phyloP scores from a whole-genome alignment of 176 grass and related monocot species.

The Miscanthus lutarioriparius region DNA sequence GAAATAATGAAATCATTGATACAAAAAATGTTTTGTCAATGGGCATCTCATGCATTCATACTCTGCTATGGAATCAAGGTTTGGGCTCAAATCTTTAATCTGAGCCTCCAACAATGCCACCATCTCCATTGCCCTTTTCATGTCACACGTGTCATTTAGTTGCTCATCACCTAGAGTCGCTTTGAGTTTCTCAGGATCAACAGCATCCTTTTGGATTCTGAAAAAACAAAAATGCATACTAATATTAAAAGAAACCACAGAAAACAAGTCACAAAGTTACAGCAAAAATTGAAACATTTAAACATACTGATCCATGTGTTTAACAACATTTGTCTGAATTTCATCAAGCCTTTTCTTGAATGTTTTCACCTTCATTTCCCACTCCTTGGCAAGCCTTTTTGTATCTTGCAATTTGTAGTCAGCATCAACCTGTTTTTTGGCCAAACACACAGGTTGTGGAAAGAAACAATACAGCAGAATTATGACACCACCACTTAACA shows the following conservation, averaged over 20 bases:
- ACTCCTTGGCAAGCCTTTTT: slow-evolving; percentile 75
- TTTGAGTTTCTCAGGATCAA: slow-evolving; percentile 89
- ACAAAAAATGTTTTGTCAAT: slow-evolving; percentile 8
- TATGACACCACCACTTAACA: slow-evolving; percentile 16
- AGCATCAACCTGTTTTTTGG: slow-evolving; percentile 66
- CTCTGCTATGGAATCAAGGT: slow-evolving; percentile 98
- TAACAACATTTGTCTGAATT: slow-evolving; percentile 63
- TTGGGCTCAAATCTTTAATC: slow-evolving; percentile 93
- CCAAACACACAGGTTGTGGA: background rate
- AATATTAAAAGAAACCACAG: background rate
- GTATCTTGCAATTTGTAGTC: slow-evolving; percentile 82
- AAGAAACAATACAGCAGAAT: slow-evolving; percentile 16
- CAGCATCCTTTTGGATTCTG: slow-evolving; percentile 88
- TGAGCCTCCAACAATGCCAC: slow-evolving; percentile 83
- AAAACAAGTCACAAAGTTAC: slow-evolving; percentile 9
- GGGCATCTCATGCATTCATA: slow-evolving; percentile 38
- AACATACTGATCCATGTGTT: slow-evolving; percentile 89
- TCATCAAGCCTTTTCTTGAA: slow-evolving; percentile 77
- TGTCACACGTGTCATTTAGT: slow-evolving; percentile 60
- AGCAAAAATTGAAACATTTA: slow-evolving; percentile 6
- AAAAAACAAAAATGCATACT: slow-evolving; percentile 3
- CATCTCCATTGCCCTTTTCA: slow-evolving; percentile 87
- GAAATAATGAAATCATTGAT: slow-evolving; percentile 28
- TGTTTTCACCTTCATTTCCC: slow-evolving; percentile 78
- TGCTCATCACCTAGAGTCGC: slow-evolving; percentile 60